These are phyloP conservation scores for Talaromyces verruculosus DNA, from an alignment of 2,329 filamentous ascomycete genomes.

Conservation along the genomic window DNA sequence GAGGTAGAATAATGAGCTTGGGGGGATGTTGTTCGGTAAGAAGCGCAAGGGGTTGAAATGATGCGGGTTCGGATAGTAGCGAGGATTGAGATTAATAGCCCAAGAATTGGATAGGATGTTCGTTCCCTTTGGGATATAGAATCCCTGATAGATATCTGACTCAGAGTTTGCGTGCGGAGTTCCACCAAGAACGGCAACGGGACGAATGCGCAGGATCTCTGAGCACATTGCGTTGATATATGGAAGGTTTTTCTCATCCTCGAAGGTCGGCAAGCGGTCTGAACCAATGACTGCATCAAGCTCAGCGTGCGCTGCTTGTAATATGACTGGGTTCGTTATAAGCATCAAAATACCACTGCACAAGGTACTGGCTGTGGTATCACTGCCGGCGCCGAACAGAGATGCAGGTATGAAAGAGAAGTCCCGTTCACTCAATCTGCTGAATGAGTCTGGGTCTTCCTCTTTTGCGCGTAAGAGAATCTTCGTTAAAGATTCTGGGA, in stretches of 20 bases:
- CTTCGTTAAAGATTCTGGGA: conserved; percentile 48
- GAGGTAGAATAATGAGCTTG: background rate
- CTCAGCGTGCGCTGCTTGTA: conserved; percentile 39
- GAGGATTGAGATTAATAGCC: conserved; percentile 27
- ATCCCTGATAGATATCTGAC: conserved; percentile 48
- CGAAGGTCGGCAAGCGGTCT: conserved; percentile 30
- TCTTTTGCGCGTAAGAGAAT: conserved; percentile 45
- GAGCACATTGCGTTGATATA: conserved; percentile 34
- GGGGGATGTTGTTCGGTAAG: conserved; percentile 11
- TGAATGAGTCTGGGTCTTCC: conserved; percentile 34
- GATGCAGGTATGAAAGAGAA: conserved; percentile 42
- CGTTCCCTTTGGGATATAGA: conserved; percentile 48
- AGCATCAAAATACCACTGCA: conserved; percentile 49
- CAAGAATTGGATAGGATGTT: conserved; percentile 35
- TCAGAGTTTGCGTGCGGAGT: conserved; percentile 49
- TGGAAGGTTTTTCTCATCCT: conserved; percentile 30
- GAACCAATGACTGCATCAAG: conserved; percentile 32
- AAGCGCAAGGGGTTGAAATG: conserved; percentile 27
- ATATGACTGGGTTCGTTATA: conserved; percentile 44
- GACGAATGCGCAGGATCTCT: conserved; percentile 34
- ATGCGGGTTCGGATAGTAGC: conserved; percentile 26
- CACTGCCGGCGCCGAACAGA: background rate
- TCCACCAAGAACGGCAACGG: conserved; percentile 43
- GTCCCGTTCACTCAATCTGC: conserved; percentile 44
- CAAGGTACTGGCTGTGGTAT: background rate